Base-by-base conservation (phyloP, 192 early-diverging fungal genomes). In the Backusella tuberculispora region DNA sequence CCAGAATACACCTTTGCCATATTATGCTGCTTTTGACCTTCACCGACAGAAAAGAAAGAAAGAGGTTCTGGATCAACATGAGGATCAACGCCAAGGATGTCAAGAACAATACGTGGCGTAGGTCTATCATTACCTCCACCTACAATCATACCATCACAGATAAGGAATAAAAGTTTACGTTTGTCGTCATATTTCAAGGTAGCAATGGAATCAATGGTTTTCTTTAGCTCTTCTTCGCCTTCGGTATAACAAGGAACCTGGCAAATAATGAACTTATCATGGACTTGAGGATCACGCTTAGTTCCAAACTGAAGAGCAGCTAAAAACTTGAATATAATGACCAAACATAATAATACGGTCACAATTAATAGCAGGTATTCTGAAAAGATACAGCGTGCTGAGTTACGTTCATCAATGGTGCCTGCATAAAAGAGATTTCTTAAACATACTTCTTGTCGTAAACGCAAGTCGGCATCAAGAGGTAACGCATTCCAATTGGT, bases 1-100 rank as follows among this genome's bases (percentile, higher is more conserved):
- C 97, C 97, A 45, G 95, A 97, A 82, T 98, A 98, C 43, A 98
- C 92, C 84, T 97, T 93, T 74, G 84, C 96, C 92, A 96, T 95
- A 81, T 98, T 98, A 81, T 92, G 89, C 81, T 96, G 96, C 83
- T 91, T 91, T 48, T 88, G 88, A 46, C 96, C 96, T 76, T 97
- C 96, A 45, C 95, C 97, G 8, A 98, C 84, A 24, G 95, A 93
- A 66, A 91, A 85, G 88, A 95, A 98, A 0, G 88, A 86, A 66
- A 93, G 83, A 24, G 94, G 88, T 15, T 96, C 89, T 24, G 90
- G 90, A 76, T 93, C 92, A 6, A 91, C 69, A 75, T 83, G 83
- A 13, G 92, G 92, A 80, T 96, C 95, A 2, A 95, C 94, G 48
- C 95, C 95, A 12, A 97, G 81, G 40, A 97, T 89, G 70, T 97